A percentile compares a stretch with the other conserved stretches of the same genome.
Conservation (phyloP, 2,329 filamentous ascomycete genomes). For the Clonostachys rhizophaga region DNA sequence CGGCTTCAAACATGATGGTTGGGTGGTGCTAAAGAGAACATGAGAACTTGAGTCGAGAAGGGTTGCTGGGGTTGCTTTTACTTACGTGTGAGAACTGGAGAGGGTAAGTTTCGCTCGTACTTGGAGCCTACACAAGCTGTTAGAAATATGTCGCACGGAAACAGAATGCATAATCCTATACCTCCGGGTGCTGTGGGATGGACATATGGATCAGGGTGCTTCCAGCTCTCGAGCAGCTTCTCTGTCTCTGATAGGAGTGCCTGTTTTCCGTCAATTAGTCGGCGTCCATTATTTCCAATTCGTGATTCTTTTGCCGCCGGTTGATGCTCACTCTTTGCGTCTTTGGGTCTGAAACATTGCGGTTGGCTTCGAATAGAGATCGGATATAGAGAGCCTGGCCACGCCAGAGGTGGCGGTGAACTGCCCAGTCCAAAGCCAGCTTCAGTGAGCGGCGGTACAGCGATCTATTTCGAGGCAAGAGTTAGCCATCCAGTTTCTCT, state of each 20-base stretch:
- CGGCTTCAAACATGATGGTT: too few species aligned
- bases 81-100: slow-evolving; percentile 77
- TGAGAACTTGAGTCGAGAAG: too few species aligned
- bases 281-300: background rate
- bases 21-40: too few species aligned
- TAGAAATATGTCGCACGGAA: slow-evolving; percentile 1
- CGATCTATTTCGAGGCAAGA: slow-evolving; percentile 35
- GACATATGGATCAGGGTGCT: slow-evolving; percentile 92
- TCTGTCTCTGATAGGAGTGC: slow-evolving; percentile 83
- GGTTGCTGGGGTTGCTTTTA: slow-evolving; percentile 11
- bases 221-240: slow-evolving; percentile 85
- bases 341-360: slow-evolving; percentile 74
- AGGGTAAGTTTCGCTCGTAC: slow-evolving; percentile 88
- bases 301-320: background rate
- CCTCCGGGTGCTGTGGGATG: slow-evolving; percentile 91
- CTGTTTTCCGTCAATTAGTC: slow-evolving; percentile 36
- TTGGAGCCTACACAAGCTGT: slow-evolving; percentile 65
- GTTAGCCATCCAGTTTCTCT: too few species aligned
- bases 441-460: slow-evolving; percentile 93
- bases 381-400: slow-evolving; percentile 95
- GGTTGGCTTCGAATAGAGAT: slow-evolving; percentile 92
- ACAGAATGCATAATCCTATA: slow-evolving; percentile 30
- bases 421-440: slow-evolving; percentile 90
- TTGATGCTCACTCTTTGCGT: slow-evolving; percentile 67
- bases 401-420: slow-evolving; percentile 89